These are phyloP conservation scores for Ottelia alismoides DNA, from an alignment of 106 monocot genomes.

Conservation along the genomic window DNA sequence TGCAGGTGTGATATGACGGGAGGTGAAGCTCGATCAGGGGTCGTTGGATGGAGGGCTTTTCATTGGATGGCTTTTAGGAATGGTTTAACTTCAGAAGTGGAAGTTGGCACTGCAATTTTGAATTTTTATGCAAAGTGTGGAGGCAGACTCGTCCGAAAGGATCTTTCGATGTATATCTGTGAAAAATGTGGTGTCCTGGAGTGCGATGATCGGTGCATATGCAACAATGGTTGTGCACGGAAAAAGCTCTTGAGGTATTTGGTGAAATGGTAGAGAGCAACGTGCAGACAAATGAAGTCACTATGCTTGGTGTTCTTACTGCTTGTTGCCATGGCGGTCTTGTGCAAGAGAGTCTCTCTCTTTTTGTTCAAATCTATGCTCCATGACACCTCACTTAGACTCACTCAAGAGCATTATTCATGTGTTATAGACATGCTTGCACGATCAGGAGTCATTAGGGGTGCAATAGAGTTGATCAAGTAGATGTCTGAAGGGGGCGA, in stretches of 20 bases:
- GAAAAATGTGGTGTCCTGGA: slow-evolving; percentile 60
- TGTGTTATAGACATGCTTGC: slow-evolving; percentile 81
- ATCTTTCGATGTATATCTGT: slow-evolving; percentile 39
- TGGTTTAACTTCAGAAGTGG: slow-evolving; percentile 16
- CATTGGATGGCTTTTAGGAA: slow-evolving; percentile 41
- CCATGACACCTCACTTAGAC: slow-evolving; percentile 12
- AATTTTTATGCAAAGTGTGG: slow-evolving; percentile 80
- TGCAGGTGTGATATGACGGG: slow-evolving; percentile 57
- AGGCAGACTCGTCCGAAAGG: slow-evolving; percentile 18
- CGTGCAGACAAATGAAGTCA: slow-evolving; percentile 53
- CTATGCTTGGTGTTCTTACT: slow-evolving; percentile 49
- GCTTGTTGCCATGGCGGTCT: slow-evolving; percentile 77
- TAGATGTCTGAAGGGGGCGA: slow-evolving; percentile 25
- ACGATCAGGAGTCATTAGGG: slow-evolving; percentile 44
- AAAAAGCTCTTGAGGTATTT: slow-evolving; percentile 47
- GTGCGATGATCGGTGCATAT: slow-evolving; percentile 60
- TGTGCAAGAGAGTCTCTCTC: slow-evolving; percentile 52
- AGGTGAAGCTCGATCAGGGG: slow-evolving; percentile 28
- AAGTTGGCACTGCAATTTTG: slow-evolving; percentile 40
- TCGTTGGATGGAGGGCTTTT: slow-evolving; percentile 25
- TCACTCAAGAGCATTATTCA: slow-evolving; percentile 50
- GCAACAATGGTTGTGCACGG: slow-evolving; percentile 58
- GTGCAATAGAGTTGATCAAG: slow-evolving; percentile 32
- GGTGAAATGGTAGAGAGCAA: slow-evolving; percentile 26
- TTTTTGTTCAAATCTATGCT: slow-evolving; percentile 34